These are phyloP conservation scores for Candida coquimbonensis DNA, from an alignment of 805 yeast genomes.

Conservation along the genomic window DNA sequence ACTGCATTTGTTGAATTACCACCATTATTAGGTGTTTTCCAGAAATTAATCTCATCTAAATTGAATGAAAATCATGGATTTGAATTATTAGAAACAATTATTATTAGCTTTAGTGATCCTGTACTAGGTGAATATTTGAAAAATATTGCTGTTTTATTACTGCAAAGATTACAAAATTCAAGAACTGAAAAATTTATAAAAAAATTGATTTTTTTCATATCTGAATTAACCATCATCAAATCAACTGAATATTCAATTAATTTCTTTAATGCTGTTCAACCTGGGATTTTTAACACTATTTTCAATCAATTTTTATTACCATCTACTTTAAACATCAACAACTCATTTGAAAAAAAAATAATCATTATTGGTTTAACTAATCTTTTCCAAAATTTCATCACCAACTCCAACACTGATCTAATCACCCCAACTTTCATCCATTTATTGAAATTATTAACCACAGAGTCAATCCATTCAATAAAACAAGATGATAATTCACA, in stretches of 20 bases:
- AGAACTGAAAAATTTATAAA: conserved; percentile 78
- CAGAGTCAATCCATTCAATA: conserved; percentile 29
- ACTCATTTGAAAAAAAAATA: conserved; percentile 49
- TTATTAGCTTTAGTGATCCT: conserved; percentile 47
- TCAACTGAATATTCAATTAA: conserved; percentile 47
- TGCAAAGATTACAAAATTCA: conserved; percentile 74
- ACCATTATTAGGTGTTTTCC: conserved; percentile 94
- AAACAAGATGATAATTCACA: conserved; percentile 31
- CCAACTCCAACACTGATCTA: conserved; percentile 36
- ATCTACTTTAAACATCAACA: conserved; percentile 40
- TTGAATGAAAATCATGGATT: conserved; percentile 77
- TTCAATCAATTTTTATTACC: conserved; percentile 32
- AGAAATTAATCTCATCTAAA: conserved; percentile 81
- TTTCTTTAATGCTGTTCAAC: conserved; percentile 70
- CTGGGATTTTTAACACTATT: conserved; percentile 44
- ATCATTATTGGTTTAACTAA: conserved; percentile 43
- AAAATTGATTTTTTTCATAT: conserved; percentile 59
- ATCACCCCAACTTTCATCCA: conserved; percentile 37
- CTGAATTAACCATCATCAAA: conserved; percentile 41
- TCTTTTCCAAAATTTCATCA: conserved; percentile 30
- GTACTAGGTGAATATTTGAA: conserved; percentile 48
- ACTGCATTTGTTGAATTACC: conserved; percentile 40
- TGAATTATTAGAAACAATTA: conserved; percentile 69
- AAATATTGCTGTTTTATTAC: conserved; percentile 67
- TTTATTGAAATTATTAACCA: conserved; percentile 32